A percentile compares a stretch with the other conserved stretches of the same genome.
Evolutionary conservation across 345 rosid genomes (phyloP).

Genomic region (Cardamine resedifolia): DNA sequence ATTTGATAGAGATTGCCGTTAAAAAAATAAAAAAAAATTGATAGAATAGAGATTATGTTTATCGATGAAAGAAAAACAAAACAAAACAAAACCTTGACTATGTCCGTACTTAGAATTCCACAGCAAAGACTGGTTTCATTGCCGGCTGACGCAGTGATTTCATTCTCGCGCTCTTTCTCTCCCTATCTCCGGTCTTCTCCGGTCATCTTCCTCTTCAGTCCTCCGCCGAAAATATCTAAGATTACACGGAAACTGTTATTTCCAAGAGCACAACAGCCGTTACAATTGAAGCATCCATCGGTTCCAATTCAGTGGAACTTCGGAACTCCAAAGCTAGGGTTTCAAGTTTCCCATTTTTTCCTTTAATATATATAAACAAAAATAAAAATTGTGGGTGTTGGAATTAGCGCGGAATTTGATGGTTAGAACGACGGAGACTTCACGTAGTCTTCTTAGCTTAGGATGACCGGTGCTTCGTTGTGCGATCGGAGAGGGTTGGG

Average conservation of each 20-base stretch:
- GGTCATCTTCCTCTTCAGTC: neutral
- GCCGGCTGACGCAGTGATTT: constrained; percentile 19
- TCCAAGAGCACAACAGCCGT: neutral
- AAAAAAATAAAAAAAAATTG: no score
- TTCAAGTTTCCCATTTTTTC: neutral
- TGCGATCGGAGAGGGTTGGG: no score
- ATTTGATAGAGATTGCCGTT: neutral
- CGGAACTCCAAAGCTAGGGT: constrained; percentile 26
- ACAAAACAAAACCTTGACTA: neutral
- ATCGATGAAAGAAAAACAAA: no score
- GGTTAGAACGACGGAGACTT: constrained; percentile 43
- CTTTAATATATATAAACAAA: neutral
- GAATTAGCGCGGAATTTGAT: constrained; percentile 29
- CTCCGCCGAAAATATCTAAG: neutral
- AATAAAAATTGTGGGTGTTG: constrained; percentile 30
- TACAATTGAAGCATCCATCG: neutral
- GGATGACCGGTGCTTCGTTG: no score
- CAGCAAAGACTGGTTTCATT: constrained; percentile 31
- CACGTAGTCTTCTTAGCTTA: constrained; percentile 44
- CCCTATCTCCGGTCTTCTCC: neutral
- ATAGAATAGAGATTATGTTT: no score
- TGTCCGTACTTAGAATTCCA: constrained; percentile 26
- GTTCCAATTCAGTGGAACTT: constrained; percentile 8
- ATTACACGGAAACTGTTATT: neutral
- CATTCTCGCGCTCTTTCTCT: constrained; percentile 21